Evolutionary conservation across 768 basidiomycete genomes (phyloP), one percentile per base, ranked within the genome.

Genomic region (Leccinum obscurum): DNA sequence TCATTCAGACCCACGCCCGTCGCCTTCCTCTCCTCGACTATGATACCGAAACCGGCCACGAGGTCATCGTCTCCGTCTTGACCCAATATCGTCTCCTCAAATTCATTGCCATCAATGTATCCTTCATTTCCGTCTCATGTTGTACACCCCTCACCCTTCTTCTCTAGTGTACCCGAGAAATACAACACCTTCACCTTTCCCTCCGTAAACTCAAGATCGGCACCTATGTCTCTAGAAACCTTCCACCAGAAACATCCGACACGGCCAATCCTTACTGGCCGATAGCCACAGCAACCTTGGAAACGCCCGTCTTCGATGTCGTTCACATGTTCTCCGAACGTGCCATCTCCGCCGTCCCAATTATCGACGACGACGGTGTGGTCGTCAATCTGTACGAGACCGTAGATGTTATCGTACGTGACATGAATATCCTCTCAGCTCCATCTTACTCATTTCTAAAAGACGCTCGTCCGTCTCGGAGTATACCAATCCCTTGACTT

Each of bases 31-130:
- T 99, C 8, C 90, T 99, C 48, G 97, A 98, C 70, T 82, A 86
- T 61, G 97, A 98, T 71, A 83, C 91, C 1, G 93, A 94, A 72
- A 98, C 96, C 3, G 92, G 92, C 9, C 93, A 96, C 56, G 95
- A 98, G 76, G 88, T 98, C 48, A 93, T 99, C 68, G 88, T 98
- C 24, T 94, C 92, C 24, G 95, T 98, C 5, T 79, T 99, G 58
- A 99, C 97, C 0, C 97, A 98, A 74, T 99, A 99, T 70, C 86
- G 97, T 37, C 89, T 98, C 15, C 88, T 99, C 77, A 98, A 98
- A 75, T 98, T 98, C 75, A 95, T 99, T 61, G 87, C 97, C 35
- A 95, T 96, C 70, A 99, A 98, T 76, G 96, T 96, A 68, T 58
- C 85, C 77, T 3, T 52, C 46, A 26, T 20, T 46, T 54, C 20